Conservation (phyloP, 805 yeast genomes). For the Alloascoidea africana region DNA sequence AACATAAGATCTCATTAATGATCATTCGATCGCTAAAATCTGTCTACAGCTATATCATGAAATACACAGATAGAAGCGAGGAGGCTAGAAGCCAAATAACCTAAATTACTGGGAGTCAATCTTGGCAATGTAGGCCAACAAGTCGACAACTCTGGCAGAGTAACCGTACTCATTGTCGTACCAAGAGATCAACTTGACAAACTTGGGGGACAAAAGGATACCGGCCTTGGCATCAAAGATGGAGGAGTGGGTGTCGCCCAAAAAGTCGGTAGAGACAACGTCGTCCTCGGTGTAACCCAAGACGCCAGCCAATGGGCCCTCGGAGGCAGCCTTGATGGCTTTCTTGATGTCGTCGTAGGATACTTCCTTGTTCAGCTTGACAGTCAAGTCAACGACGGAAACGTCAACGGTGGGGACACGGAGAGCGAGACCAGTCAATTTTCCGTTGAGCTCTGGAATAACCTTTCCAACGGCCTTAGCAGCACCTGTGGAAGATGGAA, state of each 20-base stretch:
- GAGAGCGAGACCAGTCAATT: conserved; percentile 86
- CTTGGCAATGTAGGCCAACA: conserved; percentile 68
- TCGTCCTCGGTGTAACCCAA: conserved; percentile 87
- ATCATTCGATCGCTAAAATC: too few relatives aligned
- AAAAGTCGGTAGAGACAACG: conserved; percentile 84
- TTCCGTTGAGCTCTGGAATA: conserved; percentile 80
- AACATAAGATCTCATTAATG: too few relatives aligned
- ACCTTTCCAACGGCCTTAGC: conserved; percentile 97
- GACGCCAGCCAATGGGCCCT: conserved; percentile 62
- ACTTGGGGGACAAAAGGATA: conserved; percentile 72
- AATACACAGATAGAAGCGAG: too few relatives aligned
- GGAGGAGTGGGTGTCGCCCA: conserved; percentile 71
- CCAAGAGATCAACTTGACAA: conserved; percentile 88
- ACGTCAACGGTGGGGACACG: conserved; percentile 92
- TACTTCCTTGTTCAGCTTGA: conserved; percentile 60
- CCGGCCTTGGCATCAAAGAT: conserved; percentile 89
- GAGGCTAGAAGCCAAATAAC: too few relatives aligned
- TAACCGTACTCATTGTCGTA: conserved; percentile 94
- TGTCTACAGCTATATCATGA: too few relatives aligned
- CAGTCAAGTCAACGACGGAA: conserved; percentile 87
- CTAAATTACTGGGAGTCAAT: conserved; percentile 20
- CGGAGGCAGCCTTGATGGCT: conserved; percentile 53
- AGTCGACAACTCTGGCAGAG: conserved; percentile 92
- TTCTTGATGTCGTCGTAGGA: conserved; percentile 43
- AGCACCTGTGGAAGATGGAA: conserved; percentile 94